Conservation (phyloP, 768 basidiomycete species). For the Termitomyces sp. region DNA sequence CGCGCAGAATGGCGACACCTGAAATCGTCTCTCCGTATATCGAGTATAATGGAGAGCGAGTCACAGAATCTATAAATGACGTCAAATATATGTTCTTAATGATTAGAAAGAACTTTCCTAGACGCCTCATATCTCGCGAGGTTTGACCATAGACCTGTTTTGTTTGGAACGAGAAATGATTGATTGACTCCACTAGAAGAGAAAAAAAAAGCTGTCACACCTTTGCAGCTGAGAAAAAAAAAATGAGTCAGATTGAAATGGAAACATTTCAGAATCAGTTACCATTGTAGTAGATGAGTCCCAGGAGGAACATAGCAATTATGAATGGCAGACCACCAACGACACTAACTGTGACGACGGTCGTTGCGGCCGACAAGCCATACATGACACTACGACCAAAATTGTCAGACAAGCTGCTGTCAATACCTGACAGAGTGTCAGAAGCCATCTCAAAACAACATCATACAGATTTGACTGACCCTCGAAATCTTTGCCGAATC, state of each 20-base stretch:
- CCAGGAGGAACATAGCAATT: conserved; percentile 49
- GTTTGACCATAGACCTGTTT: conserved; percentile 60
- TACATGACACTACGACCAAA: conserved; percentile 77
- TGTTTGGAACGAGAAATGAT: conserved; percentile 1
- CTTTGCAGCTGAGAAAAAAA: conserved; percentile 27
- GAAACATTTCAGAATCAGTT: conserved; percentile 13
- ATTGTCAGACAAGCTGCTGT: conserved; percentile 79
- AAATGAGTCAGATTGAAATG: background rate
- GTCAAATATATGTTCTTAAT: background rate
- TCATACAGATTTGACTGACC: conserved; percentile 26
- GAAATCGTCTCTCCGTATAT: conserved; percentile 42
- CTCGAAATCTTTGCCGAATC: conserved; percentile 91
- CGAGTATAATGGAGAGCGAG: conserved; percentile 36
- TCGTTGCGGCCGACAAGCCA: conserved; percentile 64
- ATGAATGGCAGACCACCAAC: conserved; percentile 80
- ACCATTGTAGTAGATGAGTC: conserved; percentile 70
- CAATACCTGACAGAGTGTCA: conserved; percentile 49
- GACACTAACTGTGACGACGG: conserved; percentile 66
- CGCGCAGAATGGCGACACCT: conserved; percentile 51
- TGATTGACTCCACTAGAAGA: background rate
- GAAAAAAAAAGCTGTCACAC: conserved; percentile 14
- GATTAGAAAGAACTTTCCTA: conserved; percentile 41
- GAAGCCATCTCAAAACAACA: background rate
- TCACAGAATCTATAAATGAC: conserved; percentile 24
- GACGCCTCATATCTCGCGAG: conserved; percentile 77